Conservation (phyloP, 2,329 filamentous ascomycete species). For the Arthroderma uncinatum region DNA sequence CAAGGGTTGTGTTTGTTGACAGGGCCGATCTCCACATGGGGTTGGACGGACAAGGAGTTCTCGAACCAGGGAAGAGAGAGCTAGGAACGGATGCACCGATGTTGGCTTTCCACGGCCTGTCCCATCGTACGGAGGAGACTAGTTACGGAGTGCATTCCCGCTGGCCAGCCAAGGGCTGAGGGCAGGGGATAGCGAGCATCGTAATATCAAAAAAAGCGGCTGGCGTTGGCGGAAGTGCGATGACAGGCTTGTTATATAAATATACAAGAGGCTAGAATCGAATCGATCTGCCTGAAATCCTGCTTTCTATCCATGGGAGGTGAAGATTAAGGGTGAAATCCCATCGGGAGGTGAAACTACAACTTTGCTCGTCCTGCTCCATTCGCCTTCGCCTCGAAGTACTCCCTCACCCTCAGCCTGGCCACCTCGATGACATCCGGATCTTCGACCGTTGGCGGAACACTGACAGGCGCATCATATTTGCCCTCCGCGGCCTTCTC, state of each 20-base stretch:
- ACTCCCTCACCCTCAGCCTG: constrained; percentile 58
- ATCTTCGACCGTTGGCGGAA: constrained; percentile 83
- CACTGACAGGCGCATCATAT: constrained; percentile 57
- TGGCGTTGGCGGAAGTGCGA: too few species aligned
- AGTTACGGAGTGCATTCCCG: constrained; percentile 1
- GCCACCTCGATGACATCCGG: constrained; percentile 61
- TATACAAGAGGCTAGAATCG: background rate
- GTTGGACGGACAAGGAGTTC: background rate
- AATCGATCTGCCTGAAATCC: background rate
- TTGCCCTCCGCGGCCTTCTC: constrained; percentile 70
- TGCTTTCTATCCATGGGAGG: background rate
- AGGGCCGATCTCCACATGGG: background rate
- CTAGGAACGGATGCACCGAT: background rate
- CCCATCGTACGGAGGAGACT: too few species aligned
- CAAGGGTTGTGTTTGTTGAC: constrained; percentile 3
- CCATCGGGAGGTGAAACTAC: constrained; percentile 17
- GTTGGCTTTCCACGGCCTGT: background rate
- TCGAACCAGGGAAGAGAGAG: background rate
- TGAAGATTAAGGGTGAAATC: background rate
- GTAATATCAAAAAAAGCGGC: background rate
- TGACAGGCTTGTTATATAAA: background rate
- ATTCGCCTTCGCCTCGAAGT: constrained; percentile 48
- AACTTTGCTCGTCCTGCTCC: constrained; percentile 35
- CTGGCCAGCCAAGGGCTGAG: background rate
- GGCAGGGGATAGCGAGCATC: background rate